Base-by-base conservation (phyloP, 1,139 yeast species). In the Candida sp. region DNA sequence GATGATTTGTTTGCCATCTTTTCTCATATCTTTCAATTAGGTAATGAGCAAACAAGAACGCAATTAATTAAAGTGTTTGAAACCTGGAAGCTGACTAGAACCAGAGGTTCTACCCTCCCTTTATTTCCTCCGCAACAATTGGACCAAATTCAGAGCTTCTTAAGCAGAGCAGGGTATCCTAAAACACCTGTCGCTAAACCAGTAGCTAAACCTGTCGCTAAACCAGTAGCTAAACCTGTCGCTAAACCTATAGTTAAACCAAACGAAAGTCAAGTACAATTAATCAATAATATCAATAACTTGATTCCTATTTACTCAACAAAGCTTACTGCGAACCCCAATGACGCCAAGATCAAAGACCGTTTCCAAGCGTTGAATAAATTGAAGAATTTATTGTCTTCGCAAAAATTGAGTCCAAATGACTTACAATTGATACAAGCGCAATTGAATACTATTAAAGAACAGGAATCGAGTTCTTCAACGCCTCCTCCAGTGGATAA, bases 21-120 rank as follows among this genome's bases (percentile, higher is more conserved):
- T 63, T 82, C 88, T 22, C 84, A 81, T 49, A 84, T 91, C 2
- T 95, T 88, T 59, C 78, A 89, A 27, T 68, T 85, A 45, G 93
- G 87, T 35, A 84, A 82, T 55, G 96, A 89, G 53, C 42, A 53
- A 11, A 79, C 84, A 15, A 76, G 98, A 50, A 75, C 77, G 42
- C 87, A 85, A 62, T 69, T 95, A 61, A 82, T 81, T 44, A 84
- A 84, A 50, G 68, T 95, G 50, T 91, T 87, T 65, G 84, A 82
- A 57, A 87, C 97, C 11, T 95, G 99, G 99, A 84, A 87, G 45
- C 54, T 58, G 12, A 63, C 72, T 40, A 68, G 70, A 39, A 76
- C 80, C 25, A 78, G 80, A 38, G 76, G 86, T 6, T 74, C 84
- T 7, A 81, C 81, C 21, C 61, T 75, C 41, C 88, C 95, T 3